phyloP scores from a whole-genome alignment of 179 eudicot genomes.

The Amaranthus tricolor region DNA sequence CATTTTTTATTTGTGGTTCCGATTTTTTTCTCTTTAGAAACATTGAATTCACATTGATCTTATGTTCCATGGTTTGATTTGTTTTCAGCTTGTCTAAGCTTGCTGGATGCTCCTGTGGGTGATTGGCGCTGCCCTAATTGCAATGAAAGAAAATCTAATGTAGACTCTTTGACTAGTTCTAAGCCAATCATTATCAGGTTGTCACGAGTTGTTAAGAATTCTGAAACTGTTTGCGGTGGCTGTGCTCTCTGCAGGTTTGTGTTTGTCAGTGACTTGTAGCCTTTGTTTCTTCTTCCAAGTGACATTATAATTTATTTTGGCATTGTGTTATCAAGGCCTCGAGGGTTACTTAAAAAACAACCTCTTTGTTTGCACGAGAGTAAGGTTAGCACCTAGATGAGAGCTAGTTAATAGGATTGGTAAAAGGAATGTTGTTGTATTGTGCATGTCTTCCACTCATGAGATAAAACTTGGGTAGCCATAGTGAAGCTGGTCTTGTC shows the following conservation, averaged over 20 bases:
- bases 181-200: slow-evolving; percentile 56
- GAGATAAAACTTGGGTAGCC: neutral
- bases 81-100: slow-evolving; percentile 73
- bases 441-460: neutral
- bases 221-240: slow-evolving; percentile 75
- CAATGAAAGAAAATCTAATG: slow-evolving; percentile 45
- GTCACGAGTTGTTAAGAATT: slow-evolving; percentile 66
- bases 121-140: slow-evolving; percentile 78
- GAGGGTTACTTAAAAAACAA: neutral
- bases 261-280: slow-evolving; percentile 6
- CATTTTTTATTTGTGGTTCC: neutral
- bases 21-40: neutral
- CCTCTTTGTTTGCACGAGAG: neutral
- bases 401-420: too few relatives aligned
- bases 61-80: slow-evolving; percentile 13
- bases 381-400: too few relatives aligned
- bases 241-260: slow-evolving; percentile 91
- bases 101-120: slow-evolving; percentile 46
- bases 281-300: slow-evolving; percentile 16
- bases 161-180: slow-evolving; percentile 36
- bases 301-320: neutral
- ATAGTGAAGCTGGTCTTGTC: neutral
- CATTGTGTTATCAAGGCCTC: neutral
- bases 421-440: too few relatives aligned
- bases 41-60: neutral